Percentiles rank a stretch among this genome's conserved stretches.
Conservation (phyloP, 768 basidiomycete species). For the Psilocybe tampanensis region DNA sequence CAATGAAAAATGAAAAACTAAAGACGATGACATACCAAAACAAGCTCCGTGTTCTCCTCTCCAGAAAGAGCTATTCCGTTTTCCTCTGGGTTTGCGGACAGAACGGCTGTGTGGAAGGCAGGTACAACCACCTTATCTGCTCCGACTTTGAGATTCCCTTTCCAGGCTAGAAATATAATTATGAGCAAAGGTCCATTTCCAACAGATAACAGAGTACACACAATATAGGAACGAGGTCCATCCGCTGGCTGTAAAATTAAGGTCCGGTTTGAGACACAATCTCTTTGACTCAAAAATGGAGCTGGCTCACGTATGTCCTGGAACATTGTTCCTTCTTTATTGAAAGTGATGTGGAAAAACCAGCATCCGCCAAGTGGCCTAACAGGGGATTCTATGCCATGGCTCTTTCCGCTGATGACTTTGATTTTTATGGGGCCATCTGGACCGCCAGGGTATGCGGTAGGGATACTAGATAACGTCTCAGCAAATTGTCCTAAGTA, state of each 20-base stretch:
- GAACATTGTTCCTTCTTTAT: constrained; percentile 65
- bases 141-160: constrained; percentile 69
- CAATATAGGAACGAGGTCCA: constrained; percentile 93
- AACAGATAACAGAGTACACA: constrained; percentile 34
- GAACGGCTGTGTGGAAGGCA: constrained; percentile 81
- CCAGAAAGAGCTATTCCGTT: constrained; percentile 71
- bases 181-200: neutral
- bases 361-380: constrained; percentile 91
- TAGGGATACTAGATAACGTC: constrained; percentile 64
- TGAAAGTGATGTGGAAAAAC: constrained; percentile 83
- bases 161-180: constrained; percentile 48
- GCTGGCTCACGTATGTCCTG: constrained; percentile 74
- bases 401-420: constrained; percentile 88
- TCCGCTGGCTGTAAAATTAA: constrained; percentile 54
- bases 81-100: constrained; percentile 61
- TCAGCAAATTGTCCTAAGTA: no score
- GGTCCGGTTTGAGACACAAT: constrained; percentile 1
- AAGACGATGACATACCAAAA: constrained; percentile 50
- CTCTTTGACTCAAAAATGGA: neutral
- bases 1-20: constrained; percentile 6
- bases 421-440: constrained; percentile 72
- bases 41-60: constrained; percentile 64
- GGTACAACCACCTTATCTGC: constrained; percentile 42
- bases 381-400: constrained; percentile 87
- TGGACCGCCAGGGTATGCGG: constrained; percentile 69